Evolutionary conservation across 2,329 filamentous ascomycete species (phyloP), one percentile per base, ranked within the genome.

Genomic region (Taxawa tesnikishii): DNA sequence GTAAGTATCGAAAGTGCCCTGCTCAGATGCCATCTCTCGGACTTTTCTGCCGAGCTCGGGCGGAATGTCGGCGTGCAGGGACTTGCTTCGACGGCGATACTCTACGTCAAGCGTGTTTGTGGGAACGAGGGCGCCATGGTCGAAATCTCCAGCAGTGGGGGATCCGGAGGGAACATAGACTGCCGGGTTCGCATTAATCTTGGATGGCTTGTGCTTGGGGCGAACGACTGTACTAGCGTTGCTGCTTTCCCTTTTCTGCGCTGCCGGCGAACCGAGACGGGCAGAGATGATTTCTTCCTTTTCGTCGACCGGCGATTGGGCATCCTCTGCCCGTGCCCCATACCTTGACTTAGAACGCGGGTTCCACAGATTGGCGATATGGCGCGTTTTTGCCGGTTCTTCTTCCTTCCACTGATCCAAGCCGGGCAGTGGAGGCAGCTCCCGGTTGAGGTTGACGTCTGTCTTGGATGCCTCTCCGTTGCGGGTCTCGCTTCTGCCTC

Each of bases 361-460:
- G 8, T 36, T 36, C 30, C 39, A 38, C 17, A 45, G 8, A 10
- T 32, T 34, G 10, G 41, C 39, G 10, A 40, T 43, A 9, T 40
- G 41, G 5, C 31, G 35, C 13, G 31, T 11, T 13, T 38, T 29
- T 8, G 34, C 16, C 15, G 34, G 34, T 25, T 34, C 33, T 6
- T 45, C 43, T 6, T 46, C 41, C 25, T 51, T 49, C 51, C 52
- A 57, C 19, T 48, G 53, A 34, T 65, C 60, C 5, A 67, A 47
- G 29, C 60, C 56, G 5, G 63, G 63, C 8, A 67, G 39, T 4
- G 62, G 62, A 19, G 63, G 63, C 15, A 66, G 44, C 36, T 65
- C 60, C 34, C 62, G 47, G 42, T 66, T 66, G 18, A 66, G 48
- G 32, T 67, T 57, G 36, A 63, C 26, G 13, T 37, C 30, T 3